Percentiles rank a stretch among this genome's conserved stretches.
These are phyloP conservation scores for Cinchona pubescens DNA, from an alignment of 257 asterid genomes.

Conservation along the genomic window DNA sequence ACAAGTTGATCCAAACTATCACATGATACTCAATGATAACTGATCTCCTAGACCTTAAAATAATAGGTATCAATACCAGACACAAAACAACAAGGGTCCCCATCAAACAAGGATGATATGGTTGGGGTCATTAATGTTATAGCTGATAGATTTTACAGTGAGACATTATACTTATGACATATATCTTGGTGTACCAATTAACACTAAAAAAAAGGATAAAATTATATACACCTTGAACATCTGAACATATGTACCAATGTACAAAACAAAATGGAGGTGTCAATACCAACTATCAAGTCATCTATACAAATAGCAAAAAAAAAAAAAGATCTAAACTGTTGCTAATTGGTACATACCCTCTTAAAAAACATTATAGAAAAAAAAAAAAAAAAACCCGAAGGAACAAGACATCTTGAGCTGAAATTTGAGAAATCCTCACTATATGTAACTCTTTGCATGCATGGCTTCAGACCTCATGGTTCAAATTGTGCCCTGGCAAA, in stretches of 20 bases:
- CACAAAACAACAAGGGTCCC: too few species aligned
- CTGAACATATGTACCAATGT: conserved; percentile 1
- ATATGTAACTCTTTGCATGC: conserved; percentile 5
- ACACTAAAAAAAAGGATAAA: background rate
- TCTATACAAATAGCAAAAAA: background rate
- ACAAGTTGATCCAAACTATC: too few species aligned
- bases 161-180: too few species aligned
- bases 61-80: too few species aligned
- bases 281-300: background rate
- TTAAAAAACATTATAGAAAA: background rate
- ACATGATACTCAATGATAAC: too few species aligned
- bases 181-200: too few species aligned
- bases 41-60: too few species aligned
- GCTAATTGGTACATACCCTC: background rate
- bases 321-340: background rate
- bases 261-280: conserved; percentile 10
- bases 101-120: too few species aligned
- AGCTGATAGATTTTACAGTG: too few species aligned
- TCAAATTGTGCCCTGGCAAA: background rate
- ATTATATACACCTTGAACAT: conserved; percentile 1
- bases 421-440: conserved; percentile 8
- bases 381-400: too few species aligned
- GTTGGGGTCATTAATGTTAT: too few species aligned
- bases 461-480: background rate
- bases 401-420: conserved; percentile 1